These are phyloP conservation scores for Streptanthus diversifolius DNA, from an alignment of 345 rosid genomes.

Conservation along the genomic window DNA sequence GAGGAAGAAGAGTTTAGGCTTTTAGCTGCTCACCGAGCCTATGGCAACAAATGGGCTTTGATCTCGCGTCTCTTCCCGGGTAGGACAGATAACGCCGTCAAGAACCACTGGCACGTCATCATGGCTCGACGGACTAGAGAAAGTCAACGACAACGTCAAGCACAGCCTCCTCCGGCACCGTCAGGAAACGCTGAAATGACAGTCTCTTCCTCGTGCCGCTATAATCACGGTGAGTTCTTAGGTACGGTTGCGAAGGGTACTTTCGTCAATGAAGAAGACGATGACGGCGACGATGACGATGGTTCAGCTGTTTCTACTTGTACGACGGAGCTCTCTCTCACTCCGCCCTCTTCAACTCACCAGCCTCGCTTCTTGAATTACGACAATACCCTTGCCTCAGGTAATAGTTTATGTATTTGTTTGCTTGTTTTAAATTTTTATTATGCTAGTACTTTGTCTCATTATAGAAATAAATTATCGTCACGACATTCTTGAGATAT, in stretches of 20 bases:
- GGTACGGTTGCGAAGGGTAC: not conserved
- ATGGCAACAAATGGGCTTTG: slow-evolving; percentile 99
- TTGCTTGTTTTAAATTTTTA: not conserved
- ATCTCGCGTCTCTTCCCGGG: slow-evolving; percentile 95
- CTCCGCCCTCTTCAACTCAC: slow-evolving; percentile 19
- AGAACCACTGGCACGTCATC: slow-evolving; percentile 98
- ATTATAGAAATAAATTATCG: not conserved
- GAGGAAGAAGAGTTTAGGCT: slow-evolving; percentile 93
- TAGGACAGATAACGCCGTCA: slow-evolving; percentile 93
- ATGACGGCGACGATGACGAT: slow-evolving; percentile 11
- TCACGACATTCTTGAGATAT: slow-evolving; percentile 12
- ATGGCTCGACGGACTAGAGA: slow-evolving; percentile 94
- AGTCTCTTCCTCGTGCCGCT: slow-evolving; percentile 21
- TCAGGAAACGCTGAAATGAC: slow-evolving; percentile 10
- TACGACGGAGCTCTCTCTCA: slow-evolving; percentile 37
- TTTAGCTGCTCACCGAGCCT: slow-evolving; percentile 74
- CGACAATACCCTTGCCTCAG: slow-evolving; percentile 28
- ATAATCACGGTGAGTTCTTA: slow-evolving; percentile 5
- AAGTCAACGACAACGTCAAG: slow-evolving; percentile 21
- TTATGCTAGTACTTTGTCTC: not conserved
- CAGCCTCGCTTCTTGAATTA: slow-evolving; percentile 26
- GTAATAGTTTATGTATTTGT: slow-evolving; percentile 11
- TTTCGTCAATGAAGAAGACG: slow-evolving; percentile 10
- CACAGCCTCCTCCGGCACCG: not conserved
- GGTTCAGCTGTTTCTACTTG: slow-evolving; percentile 33